Evolutionary conservation across 192 early-diverging fungal genomes (phyloP), one percentile per base, ranked within the genome.

Genomic region (Endogone sp.): DNA sequence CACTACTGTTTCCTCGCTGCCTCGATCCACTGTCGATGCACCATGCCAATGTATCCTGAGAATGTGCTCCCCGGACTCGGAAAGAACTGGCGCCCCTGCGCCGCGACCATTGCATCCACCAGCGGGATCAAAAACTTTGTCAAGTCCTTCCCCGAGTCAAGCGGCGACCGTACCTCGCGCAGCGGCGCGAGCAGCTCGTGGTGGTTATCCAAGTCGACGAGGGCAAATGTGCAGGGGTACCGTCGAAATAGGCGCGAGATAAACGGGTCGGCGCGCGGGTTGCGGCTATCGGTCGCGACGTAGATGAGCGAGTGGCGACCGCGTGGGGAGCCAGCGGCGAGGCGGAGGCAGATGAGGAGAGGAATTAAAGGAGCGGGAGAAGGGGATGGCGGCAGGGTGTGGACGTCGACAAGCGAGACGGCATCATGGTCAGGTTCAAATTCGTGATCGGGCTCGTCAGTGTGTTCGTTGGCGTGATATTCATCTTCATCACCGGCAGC

Each of bases 231-330:
- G 37, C 82, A 81, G 0, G 80, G 78, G 60, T 80, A 83, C 3
- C 73, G 64, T 2, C 71, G 49, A 62, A 83, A 84, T 22, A 84
- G 71, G 9, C 63, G 65, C 2, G 62, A 22, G 0, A 78, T 29
- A 2, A 44, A 11, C 71, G 49, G 74, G 49, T 77, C 69, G 32
- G 76, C 69, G 2, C 83, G 75, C 10, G 83, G 81, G 3, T 72
- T 63, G 37, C 71, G 68, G 6, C 77, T 67, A 29, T 86, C 84
- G 9, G 84, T 86, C 2, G 84, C 84, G 22, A 86, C 74, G 56
- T 83, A 86, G 11, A 83, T 76, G 30, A 79, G 66, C 1, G 78
- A 73, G 27, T 60, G 24, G 22, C 27, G 24, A 56, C 32, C 71
- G 22, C 22, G 57, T n/a, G n/a, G 54, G 25, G 11, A 72, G 54